Conservation (phyloP, 495 filamentous ascomycete species). For the Penicillium coprophilum region DNA sequence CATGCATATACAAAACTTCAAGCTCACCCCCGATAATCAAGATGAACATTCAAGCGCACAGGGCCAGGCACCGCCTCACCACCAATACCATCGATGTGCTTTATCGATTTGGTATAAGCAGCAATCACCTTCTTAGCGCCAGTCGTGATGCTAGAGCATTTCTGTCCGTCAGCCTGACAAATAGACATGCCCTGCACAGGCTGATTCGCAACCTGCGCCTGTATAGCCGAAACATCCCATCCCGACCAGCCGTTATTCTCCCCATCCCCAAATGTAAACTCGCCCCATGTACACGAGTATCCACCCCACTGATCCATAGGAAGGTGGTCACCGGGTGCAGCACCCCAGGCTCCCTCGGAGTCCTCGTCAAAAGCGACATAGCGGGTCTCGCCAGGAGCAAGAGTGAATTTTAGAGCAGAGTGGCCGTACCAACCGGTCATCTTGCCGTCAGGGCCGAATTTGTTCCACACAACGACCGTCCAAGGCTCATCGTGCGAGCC, state of each 20-base stretch:
- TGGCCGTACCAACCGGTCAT: conserved; percentile 48
- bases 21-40: conserved; percentile 34
- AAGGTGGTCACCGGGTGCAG: conserved; percentile 34
- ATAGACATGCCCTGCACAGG: conserved; percentile 41
- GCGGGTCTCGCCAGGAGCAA: conserved; percentile 42
- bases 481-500: conserved; percentile 38
- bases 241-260: conserved; percentile 43
- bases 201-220: conserved; percentile 37
- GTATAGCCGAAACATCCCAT: conserved; percentile 49
- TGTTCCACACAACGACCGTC: conserved; percentile 56
- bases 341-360: conserved; percentile 43
- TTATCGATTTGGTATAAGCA: conserved; percentile 35
- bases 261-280: conserved; percentile 41
- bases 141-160: conserved; percentile 38
- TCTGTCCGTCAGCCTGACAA: conserved; percentile 30
- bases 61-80: conserved; percentile 32
- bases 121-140: conserved; percentile 30
- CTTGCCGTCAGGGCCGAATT: conserved; percentile 44
- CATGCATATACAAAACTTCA: conserved; percentile 3
- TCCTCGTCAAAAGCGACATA: conserved; percentile 52
- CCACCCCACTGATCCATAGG: conserved; percentile 39
- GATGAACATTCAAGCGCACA: conserved; percentile 28
- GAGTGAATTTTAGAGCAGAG: conserved; percentile 42
- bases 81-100: conserved; percentile 37
- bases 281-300: conserved; percentile 47